Evolutionary conservation across 2,329 filamentous ascomycete genomes (phyloP).

Genomic region (Graphilbum fragrans): DNA sequence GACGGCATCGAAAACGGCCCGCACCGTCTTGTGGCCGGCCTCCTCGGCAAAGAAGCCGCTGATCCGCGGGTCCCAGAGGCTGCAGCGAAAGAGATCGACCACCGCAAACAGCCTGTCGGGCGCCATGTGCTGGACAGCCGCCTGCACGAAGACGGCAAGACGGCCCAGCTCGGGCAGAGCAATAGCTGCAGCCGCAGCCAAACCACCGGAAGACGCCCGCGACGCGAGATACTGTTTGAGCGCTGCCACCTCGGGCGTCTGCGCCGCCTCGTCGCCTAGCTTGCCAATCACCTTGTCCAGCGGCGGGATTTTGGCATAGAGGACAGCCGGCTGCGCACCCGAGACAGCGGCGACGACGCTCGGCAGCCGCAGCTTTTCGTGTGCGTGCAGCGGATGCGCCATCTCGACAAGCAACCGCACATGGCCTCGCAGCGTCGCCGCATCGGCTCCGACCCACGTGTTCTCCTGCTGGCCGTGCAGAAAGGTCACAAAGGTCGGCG

Average conservation of each 20-base stretch:
- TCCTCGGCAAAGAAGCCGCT: conserved; percentile 75
- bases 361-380: conserved; percentile 59
- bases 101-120: conserved; percentile 62
- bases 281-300: conserved; percentile 72
- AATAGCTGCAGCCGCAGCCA: conserved; percentile 46
- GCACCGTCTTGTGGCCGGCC: conserved; percentile 47
- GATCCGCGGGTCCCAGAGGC: conserved; percentile 65
- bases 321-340: conserved; percentile 36
- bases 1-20: conserved; percentile 47
- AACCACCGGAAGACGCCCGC: conserved; percentile 49
- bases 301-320: conserved; percentile 69
- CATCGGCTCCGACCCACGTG: conserved; percentile 70
- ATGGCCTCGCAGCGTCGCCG: conserved; percentile 54
- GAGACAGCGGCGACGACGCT: conserved; percentile 51
- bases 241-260: conserved; percentile 45
- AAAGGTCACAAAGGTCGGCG: conserved; percentile 84
- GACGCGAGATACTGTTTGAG: conserved; percentile 61
- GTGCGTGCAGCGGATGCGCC: conserved; percentile 64
- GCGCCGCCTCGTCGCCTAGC: conserved; percentile 41
- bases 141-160: conserved; percentile 50
- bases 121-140: conserved; percentile 42
- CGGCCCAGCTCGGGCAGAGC: conserved; percentile 57
- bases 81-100: conserved; percentile 72
- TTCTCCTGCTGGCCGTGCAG: conserved; percentile 63
- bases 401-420: conserved; percentile 63